Evolutionary conservation across 2,329 filamentous ascomycete species (phyloP), one percentile per base, ranked within the genome.

Genomic region (Curvularia lunata): DNA sequence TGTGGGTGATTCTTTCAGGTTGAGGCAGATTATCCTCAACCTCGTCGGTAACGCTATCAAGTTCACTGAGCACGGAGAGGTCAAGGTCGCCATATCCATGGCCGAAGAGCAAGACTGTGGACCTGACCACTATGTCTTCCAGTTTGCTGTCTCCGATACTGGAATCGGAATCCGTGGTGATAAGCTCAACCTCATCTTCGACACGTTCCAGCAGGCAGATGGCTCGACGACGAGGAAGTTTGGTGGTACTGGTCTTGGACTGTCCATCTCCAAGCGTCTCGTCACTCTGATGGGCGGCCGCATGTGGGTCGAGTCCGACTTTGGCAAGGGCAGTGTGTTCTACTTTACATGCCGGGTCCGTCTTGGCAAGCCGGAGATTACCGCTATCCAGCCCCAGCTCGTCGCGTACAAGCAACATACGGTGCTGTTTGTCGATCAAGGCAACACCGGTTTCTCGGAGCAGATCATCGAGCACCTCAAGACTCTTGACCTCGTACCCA

Each of bases 41-140:
- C 82, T 99, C 55, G 94, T 98, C 52, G 95, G 95, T 73, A 99
- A 99, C 72, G 94, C 95, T 54, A 97, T 99, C 83, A 99, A 99
- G 75, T 99, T 99, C 77, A 98, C 95, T 3, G 94, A 98, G 77
- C 90, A 96, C 70, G 95, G 95, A 61, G 92, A 97, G 76, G 95
- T 99, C 69, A 96, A 93, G 76, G 86, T 98, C 52, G 92, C 90
- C n/a, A 97, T 98, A 68, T 88, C 88, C 70, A 83, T 88, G 78
- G 82, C 91, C 28, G 83, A 86, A 61, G 84, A 88, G 47, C 85
- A 88, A 47, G 83, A 87, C 41, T 90, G 86, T 69, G 84, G 83
- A 12, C 82, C 84, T 10, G 88, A 90, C 67, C 91, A 97, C 76
- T 97, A 96, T 68, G 90, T 92, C 27, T 94, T 97, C 75, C 92